These are phyloP conservation scores for Paxillus rubicundulus DNA, from an alignment of 768 basidiomycete genomes.

Conservation along the genomic window DNA sequence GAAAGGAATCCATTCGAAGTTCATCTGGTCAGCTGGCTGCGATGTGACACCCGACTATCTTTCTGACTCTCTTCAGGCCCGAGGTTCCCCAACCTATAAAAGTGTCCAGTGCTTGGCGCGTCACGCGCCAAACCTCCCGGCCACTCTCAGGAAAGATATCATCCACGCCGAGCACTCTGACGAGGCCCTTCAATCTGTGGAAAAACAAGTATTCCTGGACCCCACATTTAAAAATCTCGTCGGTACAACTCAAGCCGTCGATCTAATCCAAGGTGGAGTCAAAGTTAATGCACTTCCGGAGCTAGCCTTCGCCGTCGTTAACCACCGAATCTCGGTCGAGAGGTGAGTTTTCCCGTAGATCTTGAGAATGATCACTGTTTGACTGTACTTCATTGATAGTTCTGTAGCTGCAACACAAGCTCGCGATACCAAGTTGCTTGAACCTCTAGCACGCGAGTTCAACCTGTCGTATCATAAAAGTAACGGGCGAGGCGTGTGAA, in stretches of 20 bases:
- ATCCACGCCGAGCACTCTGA: conserved; percentile 47
- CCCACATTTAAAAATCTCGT: conserved; percentile 44
- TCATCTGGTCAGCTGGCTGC: conserved; percentile 42
- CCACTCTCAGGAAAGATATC: conserved; percentile 46
- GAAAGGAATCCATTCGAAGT: conserved; percentile 62
- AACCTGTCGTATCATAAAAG: conserved; percentile 63
- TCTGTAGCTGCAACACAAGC: conserved; percentile 43
- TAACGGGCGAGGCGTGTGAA: too few relatives aligned
- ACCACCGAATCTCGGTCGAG: conserved; percentile 65
- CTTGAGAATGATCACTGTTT: not conserved
- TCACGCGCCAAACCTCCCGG: conserved; percentile 55
- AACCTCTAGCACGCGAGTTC: conserved; percentile 45
- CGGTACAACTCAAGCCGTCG: conserved; percentile 76
- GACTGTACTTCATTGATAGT: conserved; percentile 8
- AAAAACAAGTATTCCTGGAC: conserved; percentile 44
- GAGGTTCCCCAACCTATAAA: conserved; percentile 56
- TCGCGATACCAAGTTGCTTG: conserved; percentile 44
- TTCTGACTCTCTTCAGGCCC: conserved; percentile 35
- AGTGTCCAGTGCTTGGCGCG: conserved; percentile 65
- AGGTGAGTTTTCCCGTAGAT: conserved; percentile 37
- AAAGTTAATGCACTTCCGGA: conserved; percentile 84
- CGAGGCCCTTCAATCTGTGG: conserved; percentile 49
- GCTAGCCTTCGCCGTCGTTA: conserved; percentile 62
- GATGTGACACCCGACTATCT: not conserved
- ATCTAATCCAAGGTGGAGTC: conserved; percentile 64